These are phyloP conservation scores for Heritiera fomes DNA, from an alignment of 345 rosid genomes.

Conservation along the genomic window DNA sequence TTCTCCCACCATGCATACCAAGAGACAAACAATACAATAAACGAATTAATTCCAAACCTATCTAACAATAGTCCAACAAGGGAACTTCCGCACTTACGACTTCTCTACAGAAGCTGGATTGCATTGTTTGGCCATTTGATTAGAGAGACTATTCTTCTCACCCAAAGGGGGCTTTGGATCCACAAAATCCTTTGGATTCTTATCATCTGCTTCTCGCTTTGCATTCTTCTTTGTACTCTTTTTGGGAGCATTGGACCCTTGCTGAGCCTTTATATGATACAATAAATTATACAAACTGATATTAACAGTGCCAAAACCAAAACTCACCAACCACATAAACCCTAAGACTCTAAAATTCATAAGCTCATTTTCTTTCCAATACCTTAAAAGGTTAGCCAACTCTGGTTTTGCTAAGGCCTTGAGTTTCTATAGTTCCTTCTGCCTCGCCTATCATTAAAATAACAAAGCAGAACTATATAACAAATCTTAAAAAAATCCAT, in stretches of 20 bases:
- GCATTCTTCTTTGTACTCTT: constrained; percentile 66
- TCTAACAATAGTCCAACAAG: background rate
- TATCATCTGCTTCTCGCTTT: constrained; percentile 54
- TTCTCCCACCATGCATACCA: constrained; percentile 98
- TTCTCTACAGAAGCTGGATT: constrained; percentile 49
- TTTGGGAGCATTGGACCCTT: constrained; percentile 40
- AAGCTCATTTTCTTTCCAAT: no score
- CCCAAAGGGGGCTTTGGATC: constrained; percentile 75
- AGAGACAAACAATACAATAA: constrained; percentile 14
- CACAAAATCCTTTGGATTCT: constrained; percentile 63
- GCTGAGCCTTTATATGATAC: constrained; percentile 38
- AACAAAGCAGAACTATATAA: no score
- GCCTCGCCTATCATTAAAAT: no score
- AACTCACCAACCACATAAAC: no score
- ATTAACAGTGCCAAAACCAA: no score
- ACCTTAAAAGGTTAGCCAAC: no score
- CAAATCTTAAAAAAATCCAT: no score
- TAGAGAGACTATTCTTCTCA: constrained; percentile 70
- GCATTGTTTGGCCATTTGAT: constrained; percentile 84
- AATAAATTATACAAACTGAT: no score
- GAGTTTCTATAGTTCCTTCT: no score
- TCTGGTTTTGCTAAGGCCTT: no score
- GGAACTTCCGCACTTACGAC: constrained; percentile 33
- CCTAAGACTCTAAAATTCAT: no score
- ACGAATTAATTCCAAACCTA: background rate